Base-by-base conservation (phyloP, 2,329 filamentous ascomycete genomes). In the Talaromyces sp. region DNA sequence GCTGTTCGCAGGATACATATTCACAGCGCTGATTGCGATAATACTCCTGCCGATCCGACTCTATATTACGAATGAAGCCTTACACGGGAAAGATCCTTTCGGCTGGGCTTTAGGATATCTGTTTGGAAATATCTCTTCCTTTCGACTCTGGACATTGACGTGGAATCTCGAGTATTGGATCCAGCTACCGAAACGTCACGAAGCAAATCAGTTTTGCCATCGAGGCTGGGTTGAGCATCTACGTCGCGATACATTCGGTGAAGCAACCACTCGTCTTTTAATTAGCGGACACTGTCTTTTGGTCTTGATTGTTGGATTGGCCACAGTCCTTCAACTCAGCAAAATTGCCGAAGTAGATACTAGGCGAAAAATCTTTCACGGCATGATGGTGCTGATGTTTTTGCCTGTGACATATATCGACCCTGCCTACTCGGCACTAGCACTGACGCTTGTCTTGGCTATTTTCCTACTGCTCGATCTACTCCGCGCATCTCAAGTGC, bases 381-480 rank as follows among this genome's bases (percentile, higher is more conserved):
- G 96, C 70, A 97, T 94, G 85, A 98, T 98, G 90, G 94, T 98
- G 8, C 88, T 88, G 64, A 97, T 99, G 92, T 89, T 99, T 64
- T 84, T 98, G 1, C 93, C 95, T 0, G 88, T 91, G 1, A 91
- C 90, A 2, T 97, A 88, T 74, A 81, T 98, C 68, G 95, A 99
- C 75, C 94, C 95, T 0, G 84, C 89, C 47, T 98, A 92, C 76
- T 88, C 89, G 59, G 87, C 90, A 1, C 82, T 99, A 13, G 92
- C 93, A 0, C 83, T 98, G n/a, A 84, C 85, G 0, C 80, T 97
- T 37, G 87, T 93, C 31, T 85, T 99, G 41, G 88, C 90, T 3
- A 83, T 96, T 61, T 99, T 99, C 74, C 82, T 98, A 15, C 83
- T 98, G 4, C 86, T 98, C 13, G 95, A 99, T 74, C 83, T 97